Evolutionary conservation across 768 basidiomycete species (phyloP).

Genomic region (Tricholoma flavovirens): DNA sequence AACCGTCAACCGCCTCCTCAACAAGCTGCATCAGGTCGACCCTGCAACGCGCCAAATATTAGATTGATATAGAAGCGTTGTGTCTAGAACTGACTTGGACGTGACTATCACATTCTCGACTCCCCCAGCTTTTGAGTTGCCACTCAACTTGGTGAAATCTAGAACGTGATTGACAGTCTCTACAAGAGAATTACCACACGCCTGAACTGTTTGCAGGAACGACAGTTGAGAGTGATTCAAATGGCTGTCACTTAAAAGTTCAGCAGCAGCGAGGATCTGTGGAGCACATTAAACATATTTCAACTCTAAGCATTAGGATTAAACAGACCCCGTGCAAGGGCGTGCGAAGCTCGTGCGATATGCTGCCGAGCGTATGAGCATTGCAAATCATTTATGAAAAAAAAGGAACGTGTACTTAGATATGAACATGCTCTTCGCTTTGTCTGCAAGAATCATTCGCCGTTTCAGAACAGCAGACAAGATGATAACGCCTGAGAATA

Average conservation of each 20-base stretch:
- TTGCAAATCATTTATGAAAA: not conserved
- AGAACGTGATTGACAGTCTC: constrained; percentile 97
- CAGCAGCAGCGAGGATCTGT: constrained; percentile 86
- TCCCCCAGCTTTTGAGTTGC: constrained; percentile 73
- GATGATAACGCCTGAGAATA: constrained; percentile 70
- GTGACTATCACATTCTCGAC: constrained; percentile 71
- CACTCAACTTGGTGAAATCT: constrained; percentile 93
- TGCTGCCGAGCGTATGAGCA: constrained; percentile 36
- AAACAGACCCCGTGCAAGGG: constrained; percentile 79
- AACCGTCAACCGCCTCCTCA: constrained; percentile 88
- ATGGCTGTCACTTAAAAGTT: constrained; percentile 81
- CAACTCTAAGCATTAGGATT: not conserved
- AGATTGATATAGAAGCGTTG: constrained; percentile 2
- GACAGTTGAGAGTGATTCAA: constrained; percentile 78
- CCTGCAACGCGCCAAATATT: constrained; percentile 20
- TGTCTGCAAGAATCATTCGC: constrained; percentile 90
- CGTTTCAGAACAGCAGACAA: constrained; percentile 89
- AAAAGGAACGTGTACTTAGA: constrained; percentile 59
- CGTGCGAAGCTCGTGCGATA: constrained; percentile 87
- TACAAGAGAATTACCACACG: constrained; percentile 91
- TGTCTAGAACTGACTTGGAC: constrained; percentile 43
- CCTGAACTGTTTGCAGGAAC: constrained; percentile 89
- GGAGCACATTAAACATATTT: constrained; percentile 5
- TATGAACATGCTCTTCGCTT: constrained; percentile 88
- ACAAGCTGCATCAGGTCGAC: constrained; percentile 79